Base-by-base conservation (phyloP, 148 eudicot species). In the Spergularia bocconei region DNA sequence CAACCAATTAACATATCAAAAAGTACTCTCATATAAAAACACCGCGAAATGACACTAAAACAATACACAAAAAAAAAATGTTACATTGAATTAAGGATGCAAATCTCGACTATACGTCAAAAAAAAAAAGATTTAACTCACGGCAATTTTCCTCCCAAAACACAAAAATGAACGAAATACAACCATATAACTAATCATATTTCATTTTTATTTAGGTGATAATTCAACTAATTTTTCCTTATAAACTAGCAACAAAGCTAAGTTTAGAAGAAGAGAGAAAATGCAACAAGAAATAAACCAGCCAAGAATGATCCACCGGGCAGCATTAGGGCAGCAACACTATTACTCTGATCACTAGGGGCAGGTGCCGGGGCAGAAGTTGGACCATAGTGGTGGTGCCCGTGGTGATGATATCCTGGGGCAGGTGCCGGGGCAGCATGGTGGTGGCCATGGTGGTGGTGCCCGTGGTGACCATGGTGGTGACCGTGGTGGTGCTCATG, bases 291-390 rank as follows among this genome's bases (percentile, higher is more conserved):
- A 55, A 65, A 61, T 6, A 74, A 54, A 39, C 63, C 41, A 69
- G 62, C 44, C 4, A 79, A 14, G 14, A 74, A 50, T 2, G 17
- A 21, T 21, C 55, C 48, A 44, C 48, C 55, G 2, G 65, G 59
- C 11, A 75, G 14, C 29, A 41, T 17, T 15, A 13, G n/a, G 20
- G 65, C 19, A 63, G 75, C 78, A 10, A 15, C 75, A 29, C 63
- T 67, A n/a, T 69, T 67, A 54, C 33, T 33, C 7, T 29, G 61
- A 4, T 4, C 44, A 41, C 69, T 41, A 39, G 56, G 72, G 1
- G 74, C 48, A 33, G 79, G 79, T 10, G 74, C 38, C 17, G 79
- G 79, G 12, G 79, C 47, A 25, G 50, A 44, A 51, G 60, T 29
- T 6, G 67, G 69, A 59, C 54, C 62, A 59, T 12, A 0, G 48